Evolutionary conservation across 805 yeast genomes (phyloP).

Genomic region (Wickerhamomyces rabaulensis): DNA sequence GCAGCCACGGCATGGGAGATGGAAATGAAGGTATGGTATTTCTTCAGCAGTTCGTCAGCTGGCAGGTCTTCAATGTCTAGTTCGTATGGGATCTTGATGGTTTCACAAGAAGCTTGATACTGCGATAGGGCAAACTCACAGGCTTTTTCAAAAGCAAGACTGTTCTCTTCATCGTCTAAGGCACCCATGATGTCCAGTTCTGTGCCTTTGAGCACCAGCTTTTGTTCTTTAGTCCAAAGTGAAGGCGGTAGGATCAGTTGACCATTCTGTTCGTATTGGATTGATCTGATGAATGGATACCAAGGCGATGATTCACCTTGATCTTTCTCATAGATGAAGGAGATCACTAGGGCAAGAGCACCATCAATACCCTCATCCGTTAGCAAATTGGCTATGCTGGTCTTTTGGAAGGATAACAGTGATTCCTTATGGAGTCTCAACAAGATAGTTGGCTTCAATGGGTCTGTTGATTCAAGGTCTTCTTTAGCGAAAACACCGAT

Average conservation of each 20-base stretch:
- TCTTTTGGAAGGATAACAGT: slow-evolving; percentile 52
- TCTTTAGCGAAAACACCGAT: slow-evolving; percentile 63
- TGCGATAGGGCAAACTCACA: slow-evolving; percentile 28
- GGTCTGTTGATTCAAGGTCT: slow-evolving; percentile 32
- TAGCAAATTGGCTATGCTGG: slow-evolving; percentile 61
- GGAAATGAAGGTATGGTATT: slow-evolving; percentile 47
- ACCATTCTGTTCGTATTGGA: slow-evolving; percentile 30
- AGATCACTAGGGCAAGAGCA: slow-evolving; percentile 58
- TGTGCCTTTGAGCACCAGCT: slow-evolving; percentile 48
- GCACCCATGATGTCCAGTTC: slow-evolving; percentile 57
- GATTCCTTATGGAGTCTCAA: slow-evolving; percentile 58
- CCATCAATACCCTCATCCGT: slow-evolving; percentile 58
- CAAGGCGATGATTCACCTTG: slow-evolving; percentile 72
- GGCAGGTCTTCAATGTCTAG: slow-evolving; percentile 25
- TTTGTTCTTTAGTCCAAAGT: slow-evolving; percentile 54
- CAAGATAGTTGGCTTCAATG: slow-evolving; percentile 26
- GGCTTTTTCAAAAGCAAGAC: slow-evolving; percentile 32
- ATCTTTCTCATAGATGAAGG: slow-evolving; percentile 67
- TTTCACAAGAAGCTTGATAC: slow-evolving; percentile 20
- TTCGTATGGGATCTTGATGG: slow-evolving; percentile 26
- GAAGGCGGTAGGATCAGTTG: slow-evolving; percentile 50
- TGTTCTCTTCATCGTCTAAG: slow-evolving; percentile 42
- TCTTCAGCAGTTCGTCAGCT: slow-evolving; percentile 17
- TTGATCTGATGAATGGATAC: slow-evolving; percentile 56
- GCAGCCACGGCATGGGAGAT: slow-evolving; percentile 60